Percentiles rank a stretch among this genome's conserved stretches.
phyloP scores from a whole-genome alignment of 176 grass and related monocot genomes.

The Oryza officinalis region DNA sequence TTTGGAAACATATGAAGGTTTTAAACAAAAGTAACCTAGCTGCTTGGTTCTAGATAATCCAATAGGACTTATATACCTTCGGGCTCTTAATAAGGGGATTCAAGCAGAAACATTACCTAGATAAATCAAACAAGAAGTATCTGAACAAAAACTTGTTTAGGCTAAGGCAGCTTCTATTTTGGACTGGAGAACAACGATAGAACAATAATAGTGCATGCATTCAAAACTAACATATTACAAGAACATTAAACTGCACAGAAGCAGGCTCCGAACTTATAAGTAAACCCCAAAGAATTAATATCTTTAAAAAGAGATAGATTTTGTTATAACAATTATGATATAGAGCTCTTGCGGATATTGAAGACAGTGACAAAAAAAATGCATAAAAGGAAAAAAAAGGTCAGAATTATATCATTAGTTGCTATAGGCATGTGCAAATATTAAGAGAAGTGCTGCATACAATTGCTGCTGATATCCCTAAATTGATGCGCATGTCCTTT shows the following conservation, averaged over 20 bases:
- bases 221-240: slow-evolving; percentile 4
- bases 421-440: neutral
- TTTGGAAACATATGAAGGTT: neutral
- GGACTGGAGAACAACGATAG: neutral
- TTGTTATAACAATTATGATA: slow-evolving; percentile 6
- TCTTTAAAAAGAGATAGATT: neutral
- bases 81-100: neutral
- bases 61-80: neutral
- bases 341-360: neutral
- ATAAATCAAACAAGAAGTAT: slow-evolving; percentile 16
- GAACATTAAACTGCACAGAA: neutral
- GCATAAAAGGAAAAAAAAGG: slow-evolving; percentile 16
- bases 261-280: neutral
- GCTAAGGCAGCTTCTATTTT: neutral
- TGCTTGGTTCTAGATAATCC: neutral
- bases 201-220: neutral
- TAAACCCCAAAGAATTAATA: neutral
- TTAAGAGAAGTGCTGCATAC: slow-evolving; percentile 53
- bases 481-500: slow-evolving; percentile 88
- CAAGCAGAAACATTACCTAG: neutral
- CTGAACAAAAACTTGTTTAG: neutral
- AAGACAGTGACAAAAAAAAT: slow-evolving; percentile 3
- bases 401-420: slow-evolving; percentile 2
- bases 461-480: slow-evolving; percentile 78
- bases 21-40: neutral